These are phyloP conservation scores for Candida lessepsii DNA, from an alignment of 805 yeast species.

Conservation along the genomic window DNA sequence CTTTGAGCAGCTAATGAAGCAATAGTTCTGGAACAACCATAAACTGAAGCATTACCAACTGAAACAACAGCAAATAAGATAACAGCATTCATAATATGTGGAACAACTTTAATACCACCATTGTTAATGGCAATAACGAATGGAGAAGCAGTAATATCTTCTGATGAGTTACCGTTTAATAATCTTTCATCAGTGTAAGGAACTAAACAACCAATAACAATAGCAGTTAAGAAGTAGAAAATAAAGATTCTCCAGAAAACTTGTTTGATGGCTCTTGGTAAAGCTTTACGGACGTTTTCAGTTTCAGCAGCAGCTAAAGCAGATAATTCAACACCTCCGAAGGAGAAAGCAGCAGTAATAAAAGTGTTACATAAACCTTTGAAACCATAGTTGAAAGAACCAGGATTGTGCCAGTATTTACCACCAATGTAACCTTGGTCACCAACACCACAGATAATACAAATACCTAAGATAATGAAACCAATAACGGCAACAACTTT, in stretches of 20 bases:
- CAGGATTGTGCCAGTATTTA: conserved; percentile 33
- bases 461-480: conserved; percentile 33
- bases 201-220: conserved; percentile 39
- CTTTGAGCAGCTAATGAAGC: conserved; percentile 70
- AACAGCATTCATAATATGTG: conserved; percentile 73
- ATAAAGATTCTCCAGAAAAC: conserved; percentile 44
- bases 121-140: conserved; percentile 67
- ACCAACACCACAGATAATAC: conserved; percentile 37
- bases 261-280: conserved; percentile 42
- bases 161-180: conserved; percentile 48
- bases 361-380: conserved; percentile 39
- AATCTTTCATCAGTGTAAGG: conserved; percentile 52
- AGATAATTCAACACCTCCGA: conserved; percentile 36
- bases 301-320: conserved; percentile 42
- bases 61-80: conserved; percentile 71
- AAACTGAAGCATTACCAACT: conserved; percentile 74
- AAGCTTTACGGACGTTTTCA: conserved; percentile 36
- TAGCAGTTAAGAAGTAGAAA: conserved; percentile 36
- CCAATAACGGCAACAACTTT: conserved; percentile 38
- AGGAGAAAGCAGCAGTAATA: conserved; percentile 32
- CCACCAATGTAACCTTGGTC: conserved; percentile 34
- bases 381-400: conserved; percentile 36
- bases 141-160: conserved; percentile 65
- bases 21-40: conserved; percentile 67
- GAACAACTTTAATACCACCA: conserved; percentile 64